phyloP scores from a whole-genome alignment of 176 grass and related monocot species.

The Rhynchospora pubera region DNA sequence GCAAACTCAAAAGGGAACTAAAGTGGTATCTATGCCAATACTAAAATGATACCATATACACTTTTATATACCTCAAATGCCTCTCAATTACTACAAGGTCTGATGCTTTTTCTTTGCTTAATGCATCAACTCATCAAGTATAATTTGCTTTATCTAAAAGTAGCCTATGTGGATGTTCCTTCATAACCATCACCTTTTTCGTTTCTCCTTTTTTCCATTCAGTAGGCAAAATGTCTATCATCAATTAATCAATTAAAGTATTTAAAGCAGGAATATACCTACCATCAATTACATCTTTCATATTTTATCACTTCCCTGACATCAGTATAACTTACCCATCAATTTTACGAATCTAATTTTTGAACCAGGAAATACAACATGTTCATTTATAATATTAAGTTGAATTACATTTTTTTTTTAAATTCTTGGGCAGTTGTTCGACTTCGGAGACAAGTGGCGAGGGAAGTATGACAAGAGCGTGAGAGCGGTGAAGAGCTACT shows the following conservation, averaged over 20 bases:
- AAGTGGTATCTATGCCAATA: no score
- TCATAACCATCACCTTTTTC: constrained; percentile 4
- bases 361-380: no score
- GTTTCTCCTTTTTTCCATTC: background rate
- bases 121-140: background rate
- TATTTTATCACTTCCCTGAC: background rate
- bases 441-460: constrained; percentile 69
- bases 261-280: background rate
- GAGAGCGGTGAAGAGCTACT: constrained; percentile 53
- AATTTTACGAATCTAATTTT: background rate
- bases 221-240: constrained; percentile 6
- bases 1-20: no score
- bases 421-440: constrained; percentile 43
- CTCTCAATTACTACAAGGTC: no score
- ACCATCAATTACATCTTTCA: background rate
- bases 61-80: no score
- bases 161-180: constrained; percentile 1
- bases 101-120: no score
- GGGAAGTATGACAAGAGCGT: constrained; percentile 56
- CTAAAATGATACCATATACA: no score
- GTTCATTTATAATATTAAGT: no score
- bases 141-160: background rate
- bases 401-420: background rate
- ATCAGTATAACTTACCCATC: background rate
- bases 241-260: background rate